Evolutionary conservation across 805 yeast genomes (phyloP), one percentile per base, ranked within the genome.

Genomic region (Kodamaea kaohsiungensis): DNA sequence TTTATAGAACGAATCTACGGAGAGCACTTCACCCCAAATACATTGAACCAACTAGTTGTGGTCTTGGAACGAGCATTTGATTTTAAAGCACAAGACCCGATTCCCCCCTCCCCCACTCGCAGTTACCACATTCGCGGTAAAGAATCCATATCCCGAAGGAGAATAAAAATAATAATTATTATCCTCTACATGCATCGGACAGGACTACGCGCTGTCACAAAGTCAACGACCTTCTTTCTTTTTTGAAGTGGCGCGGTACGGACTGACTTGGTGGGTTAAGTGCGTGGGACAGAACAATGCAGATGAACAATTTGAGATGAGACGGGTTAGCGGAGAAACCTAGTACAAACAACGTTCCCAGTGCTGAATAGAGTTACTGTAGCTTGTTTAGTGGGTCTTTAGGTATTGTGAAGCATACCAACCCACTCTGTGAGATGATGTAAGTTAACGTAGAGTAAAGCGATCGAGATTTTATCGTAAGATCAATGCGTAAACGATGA

Each of bases 1-100:
- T 64, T 62, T 19, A 53, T 73, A 35, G 62, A 62, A 37, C 58
- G 48, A 2, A 54, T 70, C 9, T 72, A 66, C 54, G 70, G 69
- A 12, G 54, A 46, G 1, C 49, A 60, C 7, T 69, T 69, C 60
- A 64, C 64, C 56, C 17, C 53, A 10, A 56, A 59, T 15, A 53
- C 62, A 12, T 57, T 57, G 10, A 59, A 57, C 22, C 64, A 61
- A 47, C 54, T 63, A 1, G 38, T 63, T n/a, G 61, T 56, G 22
- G 65, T 71, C 3, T 61, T 70, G 16, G 64, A 65, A 48, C 48
- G 66, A 46, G 25, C 25, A 22, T 22, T 3, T 22, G 25, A 22
- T 4, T 22, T 22, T 6, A 30, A 8, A 30, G 10, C 8, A 27
- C 8, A 27, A 7, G 33, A 6, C 9, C 33, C 33, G 33, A 27